Percentiles rank a stretch among this genome's conserved stretches.
phyloP scores from a whole-genome alignment of 208 protist species.

The Leishmania gerbilli region DNA sequence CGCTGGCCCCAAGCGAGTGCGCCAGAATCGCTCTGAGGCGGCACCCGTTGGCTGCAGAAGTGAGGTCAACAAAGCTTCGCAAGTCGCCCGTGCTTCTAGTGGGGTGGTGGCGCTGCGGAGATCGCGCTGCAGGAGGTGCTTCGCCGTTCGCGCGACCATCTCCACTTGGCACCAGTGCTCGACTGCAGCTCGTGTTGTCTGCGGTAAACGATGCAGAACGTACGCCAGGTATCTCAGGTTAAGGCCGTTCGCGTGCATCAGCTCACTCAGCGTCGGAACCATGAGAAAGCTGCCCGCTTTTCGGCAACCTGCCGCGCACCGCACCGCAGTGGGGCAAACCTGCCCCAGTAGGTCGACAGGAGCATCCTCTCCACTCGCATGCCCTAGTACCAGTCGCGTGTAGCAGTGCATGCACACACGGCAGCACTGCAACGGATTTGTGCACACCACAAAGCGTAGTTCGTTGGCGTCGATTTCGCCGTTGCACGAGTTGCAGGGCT shows the following conservation, averaged over 20 bases:
- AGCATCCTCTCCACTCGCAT: neutral
- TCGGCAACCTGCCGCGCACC: constrained; percentile 45
- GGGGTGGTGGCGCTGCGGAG: constrained; percentile 46
- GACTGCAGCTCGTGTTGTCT: constrained; percentile 38
- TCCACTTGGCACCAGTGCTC: constrained; percentile 75
- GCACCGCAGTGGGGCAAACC: constrained; percentile 53
- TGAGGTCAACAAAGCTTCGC: constrained; percentile 46
- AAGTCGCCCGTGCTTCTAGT: constrained; percentile 27
- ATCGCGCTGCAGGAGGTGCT: constrained; percentile 53
- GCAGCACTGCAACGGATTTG: constrained; percentile 51
- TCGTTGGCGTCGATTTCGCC: constrained; percentile 63
- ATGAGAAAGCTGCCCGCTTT: constrained; percentile 48
- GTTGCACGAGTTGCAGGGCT: constrained; percentile 54
- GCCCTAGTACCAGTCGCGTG: constrained; percentile 31
- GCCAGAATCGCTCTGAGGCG: constrained; percentile 66
- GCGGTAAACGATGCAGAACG: constrained; percentile 78
- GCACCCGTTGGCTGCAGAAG: constrained; percentile 55
- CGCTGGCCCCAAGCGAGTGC: constrained; percentile 60
- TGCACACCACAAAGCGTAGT: constrained; percentile 78
- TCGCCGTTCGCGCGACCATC: constrained; percentile 69
- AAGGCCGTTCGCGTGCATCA: constrained; percentile 77
- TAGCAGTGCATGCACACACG: constrained; percentile 83
- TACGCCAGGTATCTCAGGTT: constrained; percentile 77
- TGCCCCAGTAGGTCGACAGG: constrained; percentile 5
- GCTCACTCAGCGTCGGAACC: constrained; percentile 46